A percentile compares a stretch with the other conserved stretches of the same genome.
These are phyloP conservation scores for Toxicodendron radicans DNA, from an alignment of 345 rosid species.

Conservation along the genomic window DNA sequence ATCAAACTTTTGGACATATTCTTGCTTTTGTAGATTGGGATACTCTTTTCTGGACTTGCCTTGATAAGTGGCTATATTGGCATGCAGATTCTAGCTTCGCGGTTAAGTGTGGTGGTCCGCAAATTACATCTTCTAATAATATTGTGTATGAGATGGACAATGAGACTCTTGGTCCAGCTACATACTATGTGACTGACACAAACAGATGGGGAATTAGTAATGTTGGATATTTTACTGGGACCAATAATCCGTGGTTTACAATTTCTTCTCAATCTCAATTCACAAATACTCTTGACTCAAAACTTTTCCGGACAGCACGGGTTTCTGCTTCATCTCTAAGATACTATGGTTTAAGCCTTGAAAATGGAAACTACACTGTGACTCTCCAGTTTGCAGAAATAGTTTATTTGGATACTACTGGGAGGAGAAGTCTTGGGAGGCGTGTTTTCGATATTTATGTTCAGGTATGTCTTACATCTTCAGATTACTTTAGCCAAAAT, in stretches of 20 bases:
- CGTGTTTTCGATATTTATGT: constrained; percentile 53
- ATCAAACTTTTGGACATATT: background rate
- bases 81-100: constrained; percentile 52
- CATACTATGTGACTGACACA: constrained; percentile 44
- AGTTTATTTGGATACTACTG: constrained; percentile 16
- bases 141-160: constrained; percentile 51
- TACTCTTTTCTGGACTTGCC: constrained; percentile 40
- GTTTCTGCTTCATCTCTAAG: constrained; percentile 70
- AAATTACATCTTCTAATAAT: constrained; percentile 34
- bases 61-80: background rate
- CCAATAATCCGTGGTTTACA: constrained; percentile 29
- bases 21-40: background rate
- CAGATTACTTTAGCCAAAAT: background rate
- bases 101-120: constrained; percentile 68
- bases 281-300: constrained; percentile 36
- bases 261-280: constrained; percentile 28
- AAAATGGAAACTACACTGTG: constrained; percentile 75
- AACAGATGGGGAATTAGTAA: constrained; percentile 50
- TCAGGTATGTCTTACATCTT: constrained; percentile 33
- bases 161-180: constrained; percentile 52
- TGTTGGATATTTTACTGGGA: constrained; percentile 38
- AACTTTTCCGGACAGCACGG: constrained; percentile 56
- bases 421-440: constrained; percentile 48
- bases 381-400: constrained; percentile 43
- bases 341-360: constrained; percentile 80